phyloP scores from a whole-genome alignment of 768 basidiomycete species.

The Psilocybe subaeruginosa region DNA sequence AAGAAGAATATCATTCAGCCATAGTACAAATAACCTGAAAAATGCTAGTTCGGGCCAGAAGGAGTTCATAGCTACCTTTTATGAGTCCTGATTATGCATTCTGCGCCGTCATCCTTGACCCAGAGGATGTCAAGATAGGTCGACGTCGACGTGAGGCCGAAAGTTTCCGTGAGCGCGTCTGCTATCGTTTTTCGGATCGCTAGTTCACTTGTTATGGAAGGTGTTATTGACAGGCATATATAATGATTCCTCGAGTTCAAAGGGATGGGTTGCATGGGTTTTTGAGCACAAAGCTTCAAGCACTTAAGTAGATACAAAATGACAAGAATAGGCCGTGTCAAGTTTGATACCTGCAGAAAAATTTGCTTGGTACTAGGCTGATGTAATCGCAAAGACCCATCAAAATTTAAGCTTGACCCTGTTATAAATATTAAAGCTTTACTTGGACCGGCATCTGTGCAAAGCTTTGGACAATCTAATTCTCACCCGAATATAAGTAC shows the following conservation, averaged over 20 bases:
- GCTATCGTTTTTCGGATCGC: slow-evolving; percentile 57
- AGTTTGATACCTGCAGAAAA: neutral
- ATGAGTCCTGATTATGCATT: slow-evolving; percentile 43
- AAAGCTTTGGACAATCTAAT: too few relatives aligned
- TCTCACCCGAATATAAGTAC: too few relatives aligned
- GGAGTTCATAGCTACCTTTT: slow-evolving; percentile 33
- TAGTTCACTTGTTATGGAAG: slow-evolving; percentile 43
- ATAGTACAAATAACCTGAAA: neutral
- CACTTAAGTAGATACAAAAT: neutral
- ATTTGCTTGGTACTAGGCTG: neutral
- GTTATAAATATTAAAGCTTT: too few relatives aligned
- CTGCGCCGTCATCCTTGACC: slow-evolving; percentile 42
- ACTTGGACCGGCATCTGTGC: too few relatives aligned
- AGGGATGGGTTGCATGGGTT: slow-evolving; percentile 21
- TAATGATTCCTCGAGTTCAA: slow-evolving; percentile 41
- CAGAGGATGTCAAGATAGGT: slow-evolving; percentile 64
- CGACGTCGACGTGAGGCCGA: slow-evolving; percentile 54
- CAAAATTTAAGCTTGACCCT: neutral
- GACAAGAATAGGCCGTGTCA: neutral
- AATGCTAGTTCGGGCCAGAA: neutral
- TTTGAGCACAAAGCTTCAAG: neutral
- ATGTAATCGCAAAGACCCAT: neutral
- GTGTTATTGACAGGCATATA: slow-evolving; percentile 45
- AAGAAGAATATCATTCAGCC: neutral
- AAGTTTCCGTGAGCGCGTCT: slow-evolving; percentile 54